A percentile compares a stretch with the other conserved stretches of the same genome.
These are phyloP conservation scores for Gloeopeniophorella convolvens DNA, from an alignment of 768 basidiomycete genomes.

Conservation along the genomic window DNA sequence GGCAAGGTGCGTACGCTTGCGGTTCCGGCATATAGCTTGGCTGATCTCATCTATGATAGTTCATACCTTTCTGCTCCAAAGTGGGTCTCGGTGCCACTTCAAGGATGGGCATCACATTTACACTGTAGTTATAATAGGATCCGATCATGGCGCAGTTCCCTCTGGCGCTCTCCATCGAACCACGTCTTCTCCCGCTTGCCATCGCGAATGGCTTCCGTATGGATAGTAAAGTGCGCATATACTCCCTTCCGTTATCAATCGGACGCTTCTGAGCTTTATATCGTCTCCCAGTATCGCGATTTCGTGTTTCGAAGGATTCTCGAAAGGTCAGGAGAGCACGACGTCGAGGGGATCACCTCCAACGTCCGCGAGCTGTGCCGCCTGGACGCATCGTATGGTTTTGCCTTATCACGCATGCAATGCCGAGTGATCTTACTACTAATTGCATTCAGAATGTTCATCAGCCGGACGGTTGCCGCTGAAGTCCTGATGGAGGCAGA, in stretches of 20 bases:
- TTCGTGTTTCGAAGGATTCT: slow-evolving; percentile 89
- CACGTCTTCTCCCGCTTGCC: slow-evolving; percentile 64
- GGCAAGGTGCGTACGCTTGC: slow-evolving; percentile 48
- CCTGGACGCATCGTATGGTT: slow-evolving; percentile 56
- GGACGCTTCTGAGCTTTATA: neutral
- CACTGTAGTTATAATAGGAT: slow-evolving; percentile 40
- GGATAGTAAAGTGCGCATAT: slow-evolving; percentile 58
- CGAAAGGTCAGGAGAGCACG: slow-evolving; percentile 52
- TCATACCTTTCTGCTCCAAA: slow-evolving; percentile 71
- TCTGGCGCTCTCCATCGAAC: slow-evolving; percentile 70
- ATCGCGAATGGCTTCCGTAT: slow-evolving; percentile 69
- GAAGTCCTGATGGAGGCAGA: slow-evolving; percentile 81
- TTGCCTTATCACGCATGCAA: slow-evolving; percentile 5
- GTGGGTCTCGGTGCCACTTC: slow-evolving; percentile 30
- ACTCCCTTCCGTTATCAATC: neutral
- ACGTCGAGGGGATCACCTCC: slow-evolving; percentile 54
- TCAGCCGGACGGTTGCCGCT: slow-evolving; percentile 76
- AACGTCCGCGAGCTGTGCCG: slow-evolving; percentile 69
- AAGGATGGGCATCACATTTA: neutral
- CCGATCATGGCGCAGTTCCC: slow-evolving; percentile 75
- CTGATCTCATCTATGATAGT: slow-evolving; percentile 35
- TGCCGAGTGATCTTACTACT: neutral
- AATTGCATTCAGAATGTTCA: slow-evolving; percentile 74
- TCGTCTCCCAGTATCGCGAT: slow-evolving; percentile 56
- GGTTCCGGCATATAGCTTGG: neutral